Conservation (phyloP, 139 green algal species). For the Coelastrella sp. region DNA sequence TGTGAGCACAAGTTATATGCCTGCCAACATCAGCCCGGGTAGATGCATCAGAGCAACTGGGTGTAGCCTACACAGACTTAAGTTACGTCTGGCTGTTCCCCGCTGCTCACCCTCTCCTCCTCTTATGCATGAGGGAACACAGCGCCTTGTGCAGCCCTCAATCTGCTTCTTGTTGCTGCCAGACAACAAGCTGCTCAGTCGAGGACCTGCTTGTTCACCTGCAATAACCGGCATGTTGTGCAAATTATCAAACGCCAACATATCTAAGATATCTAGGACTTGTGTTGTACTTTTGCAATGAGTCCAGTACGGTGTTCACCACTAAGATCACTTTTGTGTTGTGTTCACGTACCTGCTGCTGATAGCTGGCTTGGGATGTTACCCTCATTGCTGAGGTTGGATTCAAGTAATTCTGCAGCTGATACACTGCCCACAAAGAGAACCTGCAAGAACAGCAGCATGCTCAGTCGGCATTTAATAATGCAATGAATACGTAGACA, state of each 20-base stretch:
- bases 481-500: too few species aligned
- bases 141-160: constrained; percentile 76
- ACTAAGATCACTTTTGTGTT: too few species aligned
- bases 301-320: neutral
- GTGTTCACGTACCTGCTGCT: constrained; percentile 19
- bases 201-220: constrained; percentile 17
- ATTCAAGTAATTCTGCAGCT: constrained; percentile 1
- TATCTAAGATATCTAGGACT: too few species aligned
- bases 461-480: too few species aligned
- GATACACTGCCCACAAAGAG: neutral
- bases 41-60: too few species aligned
- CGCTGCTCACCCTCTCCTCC: constrained; percentile 66
- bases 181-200: constrained; percentile 49
- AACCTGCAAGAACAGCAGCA: neutral
- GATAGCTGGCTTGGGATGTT: constrained; percentile 30
- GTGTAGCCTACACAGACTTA: too few species aligned
- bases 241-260: too few species aligned
- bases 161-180: constrained; percentile 65
- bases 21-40: too few species aligned
- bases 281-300: too few species aligned
- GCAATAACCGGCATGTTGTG: neutral
- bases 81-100: too few species aligned
- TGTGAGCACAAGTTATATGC: too few species aligned
- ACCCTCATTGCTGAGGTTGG: constrained; percentile 11
- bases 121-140: constrained; percentile 77